These are phyloP conservation scores for Hanseniaspora valbyensis DNA, from an alignment of 805 yeast species.

Conservation along the genomic window DNA sequence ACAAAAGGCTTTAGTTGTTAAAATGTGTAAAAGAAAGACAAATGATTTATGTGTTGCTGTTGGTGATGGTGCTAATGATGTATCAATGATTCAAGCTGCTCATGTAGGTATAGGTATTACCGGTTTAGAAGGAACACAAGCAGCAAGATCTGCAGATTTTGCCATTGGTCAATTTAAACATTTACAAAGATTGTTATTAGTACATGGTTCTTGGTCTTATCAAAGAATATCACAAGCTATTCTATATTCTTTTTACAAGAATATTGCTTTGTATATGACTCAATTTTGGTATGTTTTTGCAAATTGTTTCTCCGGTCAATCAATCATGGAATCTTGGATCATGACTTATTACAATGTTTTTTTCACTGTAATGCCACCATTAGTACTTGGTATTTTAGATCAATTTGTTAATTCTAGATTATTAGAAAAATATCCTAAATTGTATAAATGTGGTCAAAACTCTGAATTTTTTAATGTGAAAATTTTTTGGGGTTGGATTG, in stretches of 20 bases:
- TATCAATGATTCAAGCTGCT: conserved; percentile 98
- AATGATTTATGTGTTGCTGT: conserved; percentile 69
- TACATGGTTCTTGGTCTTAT: conserved; percentile 97
- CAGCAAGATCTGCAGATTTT: conserved; percentile 94
- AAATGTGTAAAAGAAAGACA: conserved; percentile 77
- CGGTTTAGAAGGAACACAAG: conserved; percentile 99
- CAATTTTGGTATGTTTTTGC: conserved; percentile 96
- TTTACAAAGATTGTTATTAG: conserved; percentile 68
- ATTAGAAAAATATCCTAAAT: conserved; percentile 81
- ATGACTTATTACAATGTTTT: conserved; percentile 89
- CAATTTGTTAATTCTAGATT: conserved; percentile 88
- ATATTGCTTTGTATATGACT: conserved; percentile 90
- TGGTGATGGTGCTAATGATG: conserved; percentile 99
- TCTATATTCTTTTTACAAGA: conserved; percentile 88
- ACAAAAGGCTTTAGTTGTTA: conserved; percentile 92
- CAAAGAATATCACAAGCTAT: conserved; percentile 89
- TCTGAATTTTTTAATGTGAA: conserved; percentile 80
- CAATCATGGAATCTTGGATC: conserved; percentile 95
- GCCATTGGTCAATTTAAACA: conserved; percentile 93
- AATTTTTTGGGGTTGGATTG: conserved; percentile 95
- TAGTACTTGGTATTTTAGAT: conserved; percentile 91
- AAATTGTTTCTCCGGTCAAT: conserved; percentile 89
- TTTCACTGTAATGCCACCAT: conserved; percentile 90
- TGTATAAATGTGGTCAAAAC: conserved; percentile 81
- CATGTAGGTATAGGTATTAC: conserved; percentile 98